A percentile compares a stretch with the other conserved stretches of the same genome.
Evolutionary conservation across 352 stramenopile genomes (phyloP).

Genomic region (Pythium brachiatum): DNA sequence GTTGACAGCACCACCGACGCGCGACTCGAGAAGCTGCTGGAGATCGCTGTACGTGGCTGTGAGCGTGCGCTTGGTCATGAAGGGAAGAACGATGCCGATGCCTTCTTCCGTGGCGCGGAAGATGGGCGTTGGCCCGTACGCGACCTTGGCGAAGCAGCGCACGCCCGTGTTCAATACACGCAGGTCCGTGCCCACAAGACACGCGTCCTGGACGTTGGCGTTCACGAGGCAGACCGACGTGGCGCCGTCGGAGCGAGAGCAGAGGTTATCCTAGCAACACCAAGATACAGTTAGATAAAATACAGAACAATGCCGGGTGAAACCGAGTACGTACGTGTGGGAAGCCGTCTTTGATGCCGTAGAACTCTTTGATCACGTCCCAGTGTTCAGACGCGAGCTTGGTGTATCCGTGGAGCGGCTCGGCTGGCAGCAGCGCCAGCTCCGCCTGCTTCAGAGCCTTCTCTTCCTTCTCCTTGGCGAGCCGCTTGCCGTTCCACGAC

Average conservation of each 20-base stretch:
- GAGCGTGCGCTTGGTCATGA: constrained; percentile 75
- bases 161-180: constrained; percentile 86
- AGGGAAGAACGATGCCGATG: constrained; percentile 65
- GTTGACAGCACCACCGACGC: constrained; percentile 27
- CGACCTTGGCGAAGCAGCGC: constrained; percentile 82
- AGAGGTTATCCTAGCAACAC: constrained; percentile 46
- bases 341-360: constrained; percentile 61
- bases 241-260: constrained; percentile 59
- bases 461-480: constrained; percentile 22
- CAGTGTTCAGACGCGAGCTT: constrained; percentile 52
- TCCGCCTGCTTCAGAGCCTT: constrained; percentile 19
- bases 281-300: too few relatives aligned
- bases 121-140: constrained; percentile 38
- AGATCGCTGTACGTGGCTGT: constrained; percentile 28
- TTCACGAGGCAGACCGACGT: constrained; percentile 69
- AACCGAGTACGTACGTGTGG: constrained; percentile 33
- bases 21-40: constrained; percentile 22
- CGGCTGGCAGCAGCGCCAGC: constrained; percentile 5
- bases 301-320: not conserved
- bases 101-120: constrained; percentile 85
- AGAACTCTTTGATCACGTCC: constrained; percentile 58
- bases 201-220: constrained; percentile 40
- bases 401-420: constrained; percentile 46
- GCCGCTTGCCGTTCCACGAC: constrained; percentile 32
- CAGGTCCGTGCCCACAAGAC: constrained; percentile 56